Base-by-base conservation (phyloP, 2,329 filamentous ascomycete genomes). In the Didymella segeticola region DNA sequence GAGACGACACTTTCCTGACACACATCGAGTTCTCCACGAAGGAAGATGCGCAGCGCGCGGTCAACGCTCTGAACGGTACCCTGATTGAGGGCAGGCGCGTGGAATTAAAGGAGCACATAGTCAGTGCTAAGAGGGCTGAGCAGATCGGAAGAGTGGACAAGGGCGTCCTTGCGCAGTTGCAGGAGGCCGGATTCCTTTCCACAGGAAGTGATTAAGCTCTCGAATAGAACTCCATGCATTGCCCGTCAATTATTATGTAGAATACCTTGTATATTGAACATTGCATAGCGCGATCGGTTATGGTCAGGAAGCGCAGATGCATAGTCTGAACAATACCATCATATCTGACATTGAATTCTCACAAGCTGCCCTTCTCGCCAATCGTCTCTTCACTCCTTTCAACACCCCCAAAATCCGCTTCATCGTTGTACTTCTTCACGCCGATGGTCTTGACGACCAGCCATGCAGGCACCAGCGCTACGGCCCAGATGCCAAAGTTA, bases 401-500 rank as follows among this genome's bases (percentile, higher is more conserved):
- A 4, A 43, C 17, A 14, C n/a, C 29, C 12, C 36, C 43, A 22
- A 29, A 45, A 5, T 43, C 34, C 19, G 34, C 41, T 23, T 50
- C 42, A 12, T 57, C 11, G 82, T 56, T 56, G 41, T 51, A 50
- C 26, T 25, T 51, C n/a, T 22, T 46, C 1, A 52, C 37, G 4
- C 83, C 83, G 57, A 86, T 79, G 9, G 84, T 71, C 38, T 78
- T 79, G 14, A 89, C 66, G 0, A 90, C 83, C 5, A 87, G 61
- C 87, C 87, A 90, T 0, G 83, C 86, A 0, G 87, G 87, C 1
- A 82, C 47, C 9, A 90, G 72, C 0, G 86, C 79, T 1, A 87
- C 53, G 0, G 77, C 86, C 86, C 86, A 90, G 1, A 90, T 75
- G 0, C 75, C 82, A 65, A 89, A 88, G 66, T 89, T 89, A 57